Conservation (phyloP, 148 eudicot species). For the Diospyros lotus region DNA sequence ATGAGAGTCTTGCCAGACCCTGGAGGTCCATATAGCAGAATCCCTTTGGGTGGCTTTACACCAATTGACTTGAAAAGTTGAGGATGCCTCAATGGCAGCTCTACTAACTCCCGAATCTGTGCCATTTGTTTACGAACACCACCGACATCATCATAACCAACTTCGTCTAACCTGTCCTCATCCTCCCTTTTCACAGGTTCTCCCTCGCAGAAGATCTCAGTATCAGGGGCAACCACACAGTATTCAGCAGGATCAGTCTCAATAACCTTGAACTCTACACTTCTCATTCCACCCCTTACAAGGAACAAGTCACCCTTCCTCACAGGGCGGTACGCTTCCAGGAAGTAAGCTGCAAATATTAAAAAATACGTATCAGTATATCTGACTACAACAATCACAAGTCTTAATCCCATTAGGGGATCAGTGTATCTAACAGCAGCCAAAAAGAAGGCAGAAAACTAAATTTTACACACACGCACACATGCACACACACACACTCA, state of each 20-base stretch:
- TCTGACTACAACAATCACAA: neutral
- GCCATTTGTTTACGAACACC: slow-evolving; percentile 92
- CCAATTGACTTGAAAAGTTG: slow-evolving; percentile 84
- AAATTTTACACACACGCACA: neutral
- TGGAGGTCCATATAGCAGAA: slow-evolving; percentile 81
- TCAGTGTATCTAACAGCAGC: neutral
- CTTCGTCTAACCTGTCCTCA: slow-evolving; percentile 69
- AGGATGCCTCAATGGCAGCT: slow-evolving; percentile 74
- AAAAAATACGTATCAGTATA: slow-evolving; percentile 2
- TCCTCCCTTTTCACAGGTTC: slow-evolving; percentile 79
- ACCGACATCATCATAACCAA: slow-evolving; percentile 90
- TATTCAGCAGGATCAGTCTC: slow-evolving; percentile 82
- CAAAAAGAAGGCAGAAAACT: neutral
- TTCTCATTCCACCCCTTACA: slow-evolving; percentile 84
- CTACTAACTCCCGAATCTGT: slow-evolving; percentile 77
- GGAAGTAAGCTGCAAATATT: slow-evolving; percentile 56
- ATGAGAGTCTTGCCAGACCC: slow-evolving; percentile 84
- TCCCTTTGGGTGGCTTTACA: slow-evolving; percentile 86
- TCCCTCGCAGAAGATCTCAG: slow-evolving; percentile 83
- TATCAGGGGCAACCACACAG: slow-evolving; percentile 87
- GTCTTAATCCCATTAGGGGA: too few relatives aligned
- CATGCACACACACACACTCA: too few relatives aligned
- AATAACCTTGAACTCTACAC: slow-evolving; percentile 78
- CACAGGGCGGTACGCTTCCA: slow-evolving; percentile 79
- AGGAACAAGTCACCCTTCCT: slow-evolving; percentile 70